These are phyloP conservation scores for Colletotrichum sp. DNA, from an alignment of 2,329 filamentous ascomycete genomes.

Conservation along the genomic window DNA sequence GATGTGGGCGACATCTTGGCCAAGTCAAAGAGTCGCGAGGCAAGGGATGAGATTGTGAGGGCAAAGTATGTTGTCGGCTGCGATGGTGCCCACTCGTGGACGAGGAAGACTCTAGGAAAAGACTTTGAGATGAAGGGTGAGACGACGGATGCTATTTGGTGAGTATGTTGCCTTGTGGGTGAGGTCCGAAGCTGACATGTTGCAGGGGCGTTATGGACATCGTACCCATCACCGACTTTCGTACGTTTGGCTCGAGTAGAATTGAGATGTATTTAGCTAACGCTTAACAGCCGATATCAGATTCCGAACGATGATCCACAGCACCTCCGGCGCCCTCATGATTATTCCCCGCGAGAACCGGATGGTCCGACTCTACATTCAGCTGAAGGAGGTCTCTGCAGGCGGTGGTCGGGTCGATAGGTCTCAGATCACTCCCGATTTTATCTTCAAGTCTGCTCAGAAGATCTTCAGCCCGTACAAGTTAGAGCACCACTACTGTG, in stretches of 20 bases:
- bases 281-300: conserved; percentile 50
- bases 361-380: conserved; percentile 69
- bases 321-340: conserved; percentile 63
- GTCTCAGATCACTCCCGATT: conserved; percentile 65
- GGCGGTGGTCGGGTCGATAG: conserved; percentile 51
- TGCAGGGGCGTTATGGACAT: conserved; percentile 42
- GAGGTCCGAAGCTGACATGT: not conserved
- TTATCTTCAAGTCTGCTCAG: conserved; percentile 66
- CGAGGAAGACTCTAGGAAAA: conserved; percentile 57
- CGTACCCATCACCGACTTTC: conserved; percentile 52
- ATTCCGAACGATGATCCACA: conserved; percentile 63
- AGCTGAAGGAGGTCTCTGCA: conserved; percentile 50
- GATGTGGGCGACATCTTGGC: conserved; percentile 47
- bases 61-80: conserved; percentile 72
- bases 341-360: conserved; percentile 69
- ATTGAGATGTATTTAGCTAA: not conserved
- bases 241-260: not conserved
- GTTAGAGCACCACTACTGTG: conserved; percentile 65
- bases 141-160: conserved; percentile 53
- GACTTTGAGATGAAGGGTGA: conserved; percentile 59
- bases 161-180: not conserved
- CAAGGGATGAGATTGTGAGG: conserved; percentile 46
- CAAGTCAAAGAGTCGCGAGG: conserved; percentile 34
- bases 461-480: conserved; percentile 70
- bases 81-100: conserved; percentile 73